Evolutionary conservation across 345 rosid species (phyloP), one percentile per base, ranked within the genome.

Genomic region (Aurinia saxatilis): DNA sequence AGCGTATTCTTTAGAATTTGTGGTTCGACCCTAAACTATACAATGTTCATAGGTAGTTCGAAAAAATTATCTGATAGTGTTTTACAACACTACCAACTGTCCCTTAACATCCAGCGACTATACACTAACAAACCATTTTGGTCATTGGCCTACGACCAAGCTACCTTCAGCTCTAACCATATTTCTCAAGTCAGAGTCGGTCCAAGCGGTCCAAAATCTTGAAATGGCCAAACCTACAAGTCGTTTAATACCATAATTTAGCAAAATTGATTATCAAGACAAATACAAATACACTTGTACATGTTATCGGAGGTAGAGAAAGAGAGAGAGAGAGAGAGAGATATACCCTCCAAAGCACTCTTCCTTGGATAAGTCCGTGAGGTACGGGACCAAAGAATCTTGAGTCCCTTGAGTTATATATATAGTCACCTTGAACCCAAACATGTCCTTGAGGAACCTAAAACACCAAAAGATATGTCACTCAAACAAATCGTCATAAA

Each of bases 391-490:
- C 97, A 67, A 80, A 90, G 9, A 25, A 15, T 69, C 97, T 82
- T 3, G 95, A 90, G 78, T 87, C 98, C 30, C 47, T 63, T 0
- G 96, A 79, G 48, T 73, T 64, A 45, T 79, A 70, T 42, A 50
- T 70, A 74, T 84, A 70, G 75, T 87, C 98, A 45, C 98, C 98
- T 62, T 81, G 77, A 5, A 84, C 66, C 81, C 91, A 86, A 29
- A 87, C 60, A 65, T 81, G 88, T 47, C 96, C 96, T 74, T 58
- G 66, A 2, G 96, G 96, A 63, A 87, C 89, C 98, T 88, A 47
- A 10, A 55, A 71, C 30, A 34, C 55, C 21, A 50, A n/a, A n/a
- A 61, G 19, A 63, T 14, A 7, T 62, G n/a, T 27, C 18, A 21
- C 25, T n/a, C n/a, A n/a, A n/a, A n/a, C n/a, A n/a, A n/a, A n/a